Evolutionary conservation across 257 asterid genomes (phyloP).

Genomic region (Coffea canephora): DNA sequence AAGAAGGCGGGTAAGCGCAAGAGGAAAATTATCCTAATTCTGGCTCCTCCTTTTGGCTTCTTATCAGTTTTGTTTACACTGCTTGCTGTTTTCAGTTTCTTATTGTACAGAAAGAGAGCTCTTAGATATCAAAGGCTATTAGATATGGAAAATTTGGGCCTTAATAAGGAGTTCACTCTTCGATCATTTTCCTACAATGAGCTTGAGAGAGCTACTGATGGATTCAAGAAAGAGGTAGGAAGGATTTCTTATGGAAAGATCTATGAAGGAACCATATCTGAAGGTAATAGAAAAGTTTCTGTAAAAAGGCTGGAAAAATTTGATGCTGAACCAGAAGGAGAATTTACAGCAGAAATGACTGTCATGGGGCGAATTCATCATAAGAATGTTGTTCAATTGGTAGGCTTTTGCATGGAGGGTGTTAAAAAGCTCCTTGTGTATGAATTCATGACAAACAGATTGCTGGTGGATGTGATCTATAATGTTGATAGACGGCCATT

Average conservation of each 20-base stretch:
- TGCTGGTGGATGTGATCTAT: constrained; percentile 22
- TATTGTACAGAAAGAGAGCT: constrained; percentile 16
- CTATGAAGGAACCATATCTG: constrained; percentile 21
- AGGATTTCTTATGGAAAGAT: constrained; percentile 19
- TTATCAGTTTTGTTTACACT: constrained; percentile 12
- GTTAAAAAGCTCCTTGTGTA: constrained; percentile 26
- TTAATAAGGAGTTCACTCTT: constrained; percentile 25
- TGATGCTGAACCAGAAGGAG: constrained; percentile 23
- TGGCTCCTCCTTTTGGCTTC: constrained; percentile 14
- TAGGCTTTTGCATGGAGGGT: constrained; percentile 29
- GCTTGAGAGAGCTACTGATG: constrained; percentile 25
- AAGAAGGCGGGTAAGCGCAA: background rate
- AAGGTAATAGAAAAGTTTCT: constrained; percentile 19
- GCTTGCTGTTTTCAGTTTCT: constrained; percentile 19
- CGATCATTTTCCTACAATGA: constrained; percentile 23
- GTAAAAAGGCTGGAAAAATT: constrained; percentile 27
- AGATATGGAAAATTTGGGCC: constrained; percentile 25
- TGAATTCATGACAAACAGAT: constrained; percentile 31
- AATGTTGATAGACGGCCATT: constrained; percentile 4
- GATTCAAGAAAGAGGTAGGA: constrained; percentile 26
- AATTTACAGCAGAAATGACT: constrained; percentile 26
- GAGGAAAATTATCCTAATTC: constrained; percentile 20
- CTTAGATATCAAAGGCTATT: constrained; percentile 14
- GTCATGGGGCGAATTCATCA: constrained; percentile 29
- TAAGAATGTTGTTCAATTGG: constrained; percentile 27